A percentile compares a stretch with the other conserved stretches of the same genome.
Conservation (phyloP, 768 basidiomycete genomes). For the Amanita rimosa region DNA sequence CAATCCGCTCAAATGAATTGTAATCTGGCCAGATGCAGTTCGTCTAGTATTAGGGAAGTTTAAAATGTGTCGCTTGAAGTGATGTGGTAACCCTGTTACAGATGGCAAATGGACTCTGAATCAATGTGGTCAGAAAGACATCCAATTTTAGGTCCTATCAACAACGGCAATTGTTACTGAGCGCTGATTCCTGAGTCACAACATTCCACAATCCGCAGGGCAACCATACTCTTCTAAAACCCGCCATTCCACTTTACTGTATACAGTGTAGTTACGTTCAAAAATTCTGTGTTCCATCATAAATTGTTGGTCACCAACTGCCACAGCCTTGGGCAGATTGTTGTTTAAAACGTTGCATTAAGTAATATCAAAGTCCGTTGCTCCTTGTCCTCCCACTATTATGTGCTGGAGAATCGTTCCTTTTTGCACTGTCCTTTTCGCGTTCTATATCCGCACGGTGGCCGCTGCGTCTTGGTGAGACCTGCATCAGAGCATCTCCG, state of each 20-base stretch:
- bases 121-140: neutral
- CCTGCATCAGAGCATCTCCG: no score
- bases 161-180: constrained; percentile 2
- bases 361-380: neutral
- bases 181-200: no score
- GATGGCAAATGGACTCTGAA: neutral
- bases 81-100: neutral
- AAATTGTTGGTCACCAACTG: no score
- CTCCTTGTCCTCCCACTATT: neutral
- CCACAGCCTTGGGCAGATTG: no score
- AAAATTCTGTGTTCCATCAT: neutral
- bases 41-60: constrained; percentile 4
- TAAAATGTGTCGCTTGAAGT: neutral
- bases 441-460: neutral
- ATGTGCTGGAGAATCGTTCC: neutral
- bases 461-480: constrained; percentile 1
- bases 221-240: neutral
- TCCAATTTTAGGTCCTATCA: neutral
- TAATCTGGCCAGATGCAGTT: neutral
- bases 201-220: neutral
- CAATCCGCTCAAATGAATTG: neutral
- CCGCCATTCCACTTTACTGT: neutral
- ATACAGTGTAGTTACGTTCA: neutral
- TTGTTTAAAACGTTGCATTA: no score
- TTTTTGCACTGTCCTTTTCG: neutral